Base-by-base conservation (phyloP, 495 filamentous ascomycete genomes). In the Aspergillus sparsus region DNA sequence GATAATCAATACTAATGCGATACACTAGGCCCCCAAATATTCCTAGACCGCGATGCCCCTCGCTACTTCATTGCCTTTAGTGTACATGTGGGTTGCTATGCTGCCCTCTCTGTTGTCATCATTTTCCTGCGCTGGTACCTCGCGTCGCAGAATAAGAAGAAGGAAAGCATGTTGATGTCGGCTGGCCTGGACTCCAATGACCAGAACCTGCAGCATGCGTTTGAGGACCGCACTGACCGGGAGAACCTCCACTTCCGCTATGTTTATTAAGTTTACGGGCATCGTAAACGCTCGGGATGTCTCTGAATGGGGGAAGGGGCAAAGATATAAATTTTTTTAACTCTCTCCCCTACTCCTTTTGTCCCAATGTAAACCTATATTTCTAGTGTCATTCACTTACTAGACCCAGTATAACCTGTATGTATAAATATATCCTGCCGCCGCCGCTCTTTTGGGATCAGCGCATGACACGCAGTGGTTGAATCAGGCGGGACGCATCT, bases 201-300 rank as follows among this genome's bases (percentile, higher is more conserved):
- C 41, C 66, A 69, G 1, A 70, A 70, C 46, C 58, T 77, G 9
- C 52, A 68, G 7, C 73, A 73, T 61, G 74, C 74, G 3, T 82
- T 80, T 67, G 77, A 77, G 59, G 79, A 81, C 60, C 72, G 78
- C 36, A 82, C 79, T 0, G 79, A 82, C 52, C 71, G 68, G 56
- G 73, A 80, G 66, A 80, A 82, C 56, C 54, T 76, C 37, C 69
- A 76, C 21, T 80, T 82, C 64, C 66, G 75, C 16, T 82, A 82
- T 62, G 70, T 82, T 27, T 27, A 27, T 27, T 27, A 27, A 27
- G 1, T 27, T 1, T 3, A 27, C 21, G 1, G 21, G 21, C 21
- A 1, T 27, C 21, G 3, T 3, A 1, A 27, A 27, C 21, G 3
- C 21, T 27, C 3, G 1, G 21, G 3, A 27, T 27, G 3, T 3